Base-by-base conservation (phyloP, 2,329 filamentous ascomycete genomes). In the Dendryphion nanum region DNA sequence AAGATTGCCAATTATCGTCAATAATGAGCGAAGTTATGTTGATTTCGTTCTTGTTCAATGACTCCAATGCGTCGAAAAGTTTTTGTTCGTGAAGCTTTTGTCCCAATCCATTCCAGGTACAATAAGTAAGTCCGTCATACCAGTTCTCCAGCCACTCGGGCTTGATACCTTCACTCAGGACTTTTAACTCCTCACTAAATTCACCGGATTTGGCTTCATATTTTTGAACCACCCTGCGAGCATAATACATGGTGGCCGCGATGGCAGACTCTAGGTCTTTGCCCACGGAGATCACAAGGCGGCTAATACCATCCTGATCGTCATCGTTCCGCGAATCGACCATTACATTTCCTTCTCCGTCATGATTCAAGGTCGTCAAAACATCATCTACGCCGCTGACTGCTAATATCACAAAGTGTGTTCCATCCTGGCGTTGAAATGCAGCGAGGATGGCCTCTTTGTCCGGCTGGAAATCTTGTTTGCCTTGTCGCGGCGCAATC, bases 61-160 rank as follows among this genome's bases (percentile, higher is more conserved):
- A 75, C 41, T 89, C 80, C 1, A 97, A 71, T 1, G 90, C 89
- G 28, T 81, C 66, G 10, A 89, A 72, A 12, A 98, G 79, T 53
- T 89, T 94, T 15, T 87, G 74, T 43, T 91, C 86, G 0, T 83
- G 93, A 21, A 98, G 73, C 30, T 83, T 72, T 53, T 94, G 88
- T 0, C 93, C 93, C 0, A 98, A 73, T 0, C 83, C 86, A 58
- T 97, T 98, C 93, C 93, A 98, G 1, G 93, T 98, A 62, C 93
- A 98, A 60, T 93, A 98, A 0, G 89, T 87, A 24, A 98, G 71
- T 0, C 89, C 89, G 62, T 97, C 93, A 58, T 90, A 90, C 89
- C 90, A 96, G 42, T 86, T 81, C 47, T 93, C 82, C 33, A 87
- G 70, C 89, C 89, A 95, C 58, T 81, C 66, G 5, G 74, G 68